Base-by-base conservation (phyloP, 306 rosid species). In the Sechiopsis laciniata region DNA sequence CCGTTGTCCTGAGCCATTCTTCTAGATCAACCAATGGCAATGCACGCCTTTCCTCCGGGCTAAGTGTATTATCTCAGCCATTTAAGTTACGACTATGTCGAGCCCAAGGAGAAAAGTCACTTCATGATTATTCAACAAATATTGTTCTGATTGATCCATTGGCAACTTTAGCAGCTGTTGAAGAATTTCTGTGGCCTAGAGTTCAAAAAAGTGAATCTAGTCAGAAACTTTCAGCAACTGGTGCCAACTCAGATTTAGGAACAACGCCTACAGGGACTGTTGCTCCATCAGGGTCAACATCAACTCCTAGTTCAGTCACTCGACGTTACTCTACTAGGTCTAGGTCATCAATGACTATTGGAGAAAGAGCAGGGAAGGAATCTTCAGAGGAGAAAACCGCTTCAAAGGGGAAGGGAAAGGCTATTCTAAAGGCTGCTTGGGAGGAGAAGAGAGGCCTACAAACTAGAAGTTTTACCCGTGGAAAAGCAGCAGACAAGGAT, bases 151-250 rank as follows among this genome's bases (percentile, higher is more conserved):
- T 95, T 75, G 99, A 95, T 75, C 99, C 99, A 54, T 76, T 91
- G 55, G 97, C 99, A 54, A 88, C 97, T 81, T 84, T 95, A 81
- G 97, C 97, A 77, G 99, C 99, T 52, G 90, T 91, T 42, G 99
- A 95, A 75, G 99, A 95, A 71, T 95, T 95, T 82, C 92, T 95
- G 69, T 95, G 99, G 99, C 91, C 95, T 73, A 90, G 99, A 64
- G 85, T 95, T 77, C 99, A 91, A 81, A 88, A 95, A 65, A 78
- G 89, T 59, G 96, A 91, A 79, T 85, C 97, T 81, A 91, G 84
- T 75, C 96, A 89, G 82, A 89, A 88, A 83, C 81, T 87, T 42
- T 42, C 48, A 42, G 48, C 48, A 42, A 8, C 48, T 42, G 48
- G 48, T 55, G 95, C 89, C 71, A 91, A 94, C 72, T 83, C 95